Conservation (phyloP, 352 stramenopile genomes). For the Phytophthora palmivora region DNA sequence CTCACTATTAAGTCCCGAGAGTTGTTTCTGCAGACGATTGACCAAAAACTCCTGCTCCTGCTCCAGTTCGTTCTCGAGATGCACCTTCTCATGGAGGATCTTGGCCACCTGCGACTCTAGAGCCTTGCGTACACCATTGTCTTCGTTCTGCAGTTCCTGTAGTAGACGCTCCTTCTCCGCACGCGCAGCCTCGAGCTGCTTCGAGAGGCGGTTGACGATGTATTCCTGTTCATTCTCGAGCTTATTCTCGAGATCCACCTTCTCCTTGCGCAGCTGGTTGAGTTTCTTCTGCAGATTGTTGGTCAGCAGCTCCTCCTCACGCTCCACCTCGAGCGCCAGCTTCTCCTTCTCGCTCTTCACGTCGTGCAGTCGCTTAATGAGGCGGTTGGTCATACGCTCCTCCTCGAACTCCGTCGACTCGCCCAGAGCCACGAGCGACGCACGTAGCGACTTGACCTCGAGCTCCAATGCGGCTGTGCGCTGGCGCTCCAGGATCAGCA, state of each 20-base stretch:
- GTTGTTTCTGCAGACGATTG: constrained; percentile 87
- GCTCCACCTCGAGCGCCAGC: constrained; percentile 88
- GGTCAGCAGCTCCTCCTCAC: constrained; percentile 91
- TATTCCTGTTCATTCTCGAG: constrained; percentile 93
- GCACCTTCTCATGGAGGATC: constrained; percentile 86
- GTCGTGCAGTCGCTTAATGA: constrained; percentile 81
- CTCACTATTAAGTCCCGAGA: constrained; percentile 69
- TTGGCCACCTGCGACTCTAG: constrained; percentile 83
- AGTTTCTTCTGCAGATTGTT: constrained; percentile 92
- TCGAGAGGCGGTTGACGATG: constrained; percentile 92
- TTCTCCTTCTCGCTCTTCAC: constrained; percentile 91
- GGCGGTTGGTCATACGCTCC: constrained; percentile 84
- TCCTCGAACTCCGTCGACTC: constrained; percentile 88
- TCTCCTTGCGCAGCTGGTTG: constrained; percentile 87
- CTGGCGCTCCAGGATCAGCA: constrained; percentile 79
- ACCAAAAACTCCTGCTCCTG: constrained; percentile 90
- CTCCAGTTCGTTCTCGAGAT: constrained; percentile 88
- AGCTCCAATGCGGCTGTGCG: constrained; percentile 71
- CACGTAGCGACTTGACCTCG: constrained; percentile 72
- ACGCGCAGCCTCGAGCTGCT: constrained; percentile 79
- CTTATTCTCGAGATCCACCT: constrained; percentile 93
- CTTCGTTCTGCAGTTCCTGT: constrained; percentile 70
- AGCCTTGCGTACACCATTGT: constrained; percentile 66
- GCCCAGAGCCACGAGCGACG: constrained; percentile 78
- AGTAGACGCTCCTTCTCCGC: constrained; percentile 76